A percentile compares a stretch with the other conserved stretches of the same genome.
Conservation (phyloP, 192 early-diverging fungal genomes). For the Coemansia sp. region DNA sequence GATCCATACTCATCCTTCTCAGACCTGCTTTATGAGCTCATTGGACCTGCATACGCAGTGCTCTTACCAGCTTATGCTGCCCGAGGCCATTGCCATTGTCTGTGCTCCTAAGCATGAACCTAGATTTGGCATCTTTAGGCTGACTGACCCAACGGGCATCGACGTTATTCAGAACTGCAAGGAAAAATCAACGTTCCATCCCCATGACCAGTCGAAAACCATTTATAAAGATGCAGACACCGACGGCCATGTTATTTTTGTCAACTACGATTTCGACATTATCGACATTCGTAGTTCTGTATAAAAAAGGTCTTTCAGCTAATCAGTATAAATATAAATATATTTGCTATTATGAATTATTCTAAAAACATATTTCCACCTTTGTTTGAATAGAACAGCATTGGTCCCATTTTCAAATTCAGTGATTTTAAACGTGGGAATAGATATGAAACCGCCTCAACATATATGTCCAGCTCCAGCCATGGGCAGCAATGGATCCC, state of each 20-base stretch:
- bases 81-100: slow-evolving; percentile 92
- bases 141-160: slow-evolving; percentile 85
- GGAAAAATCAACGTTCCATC: slow-evolving; percentile 73
- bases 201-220: slow-evolving; percentile 56
- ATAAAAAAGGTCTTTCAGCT: too few species aligned
- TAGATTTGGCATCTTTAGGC: slow-evolving; percentile 76
- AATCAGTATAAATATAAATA: too few species aligned
- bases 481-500: too few species aligned
- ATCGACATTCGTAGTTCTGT: slow-evolving; percentile 33
- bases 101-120: slow-evolving; percentile 70
- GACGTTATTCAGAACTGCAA: slow-evolving; percentile 71
- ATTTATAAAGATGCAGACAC: slow-evolving; percentile 45
- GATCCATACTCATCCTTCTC: slow-evolving; percentile 93
- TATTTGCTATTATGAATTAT: too few species aligned
- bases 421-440: too few species aligned
- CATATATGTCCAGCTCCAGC: too few species aligned
- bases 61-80: slow-evolving; percentile 85
- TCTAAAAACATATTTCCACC: too few species aligned
- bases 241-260: slow-evolving; percentile 42
- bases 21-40: slow-evolving; percentile 91
- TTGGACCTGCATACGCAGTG: slow-evolving; percentile 91
- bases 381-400: too few species aligned
- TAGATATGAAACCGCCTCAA: too few species aligned
- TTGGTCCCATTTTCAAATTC: too few species aligned
- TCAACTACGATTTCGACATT: slow-evolving; percentile 52